Evolutionary conservation across 257 asterid genomes (phyloP).

Genomic region (Agastache rugosa): DNA sequence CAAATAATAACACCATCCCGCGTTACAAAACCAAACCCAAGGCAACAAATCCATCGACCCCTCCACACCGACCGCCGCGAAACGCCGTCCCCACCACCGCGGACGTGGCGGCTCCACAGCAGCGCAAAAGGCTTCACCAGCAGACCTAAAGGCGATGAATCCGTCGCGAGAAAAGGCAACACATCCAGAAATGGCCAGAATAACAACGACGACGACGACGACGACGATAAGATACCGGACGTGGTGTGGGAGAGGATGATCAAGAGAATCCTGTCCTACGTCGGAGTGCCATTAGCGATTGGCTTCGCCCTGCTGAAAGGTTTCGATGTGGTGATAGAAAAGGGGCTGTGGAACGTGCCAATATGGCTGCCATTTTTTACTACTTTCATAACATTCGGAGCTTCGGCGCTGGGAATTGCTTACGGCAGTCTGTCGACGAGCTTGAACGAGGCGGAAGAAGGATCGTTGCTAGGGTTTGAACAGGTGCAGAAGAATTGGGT

Average conservation of each 20-base stretch:
- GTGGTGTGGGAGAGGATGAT: conserved; percentile 70
- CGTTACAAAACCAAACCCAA: conserved; percentile 35
- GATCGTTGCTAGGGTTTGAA: conserved; percentile 70
- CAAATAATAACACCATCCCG: conserved; percentile 42
- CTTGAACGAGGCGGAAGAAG: conserved; percentile 64
- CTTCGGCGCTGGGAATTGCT: conserved; percentile 73
- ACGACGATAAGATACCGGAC: conserved; percentile 67
- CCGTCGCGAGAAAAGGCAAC: conserved; percentile 25
- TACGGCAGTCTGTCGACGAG: conserved; percentile 81
- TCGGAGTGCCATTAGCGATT: conserved; percentile 60
- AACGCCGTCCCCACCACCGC: conserved; percentile 30
- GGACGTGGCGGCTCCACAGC: conserved; percentile 53
- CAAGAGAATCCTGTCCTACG: conserved; percentile 57
- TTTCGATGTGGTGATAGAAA: conserved; percentile 47
- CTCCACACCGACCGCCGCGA: conserved; percentile 35
- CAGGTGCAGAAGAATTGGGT: conserved; percentile 79
- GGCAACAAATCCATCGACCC: conserved; percentile 38
- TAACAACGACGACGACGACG: conserved; percentile 34
- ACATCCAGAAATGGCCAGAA: not conserved
- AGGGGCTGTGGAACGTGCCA: conserved; percentile 56
- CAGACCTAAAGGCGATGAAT: conserved; percentile 31
- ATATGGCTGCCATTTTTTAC: conserved; percentile 71
- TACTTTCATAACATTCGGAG: conserved; percentile 65
- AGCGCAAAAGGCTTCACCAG: conserved; percentile 72
- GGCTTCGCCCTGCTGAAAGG: conserved; percentile 55